Evolutionary conservation across 208 protist genomes (phyloP).

Genomic region (Crithidia sp.): DNA sequence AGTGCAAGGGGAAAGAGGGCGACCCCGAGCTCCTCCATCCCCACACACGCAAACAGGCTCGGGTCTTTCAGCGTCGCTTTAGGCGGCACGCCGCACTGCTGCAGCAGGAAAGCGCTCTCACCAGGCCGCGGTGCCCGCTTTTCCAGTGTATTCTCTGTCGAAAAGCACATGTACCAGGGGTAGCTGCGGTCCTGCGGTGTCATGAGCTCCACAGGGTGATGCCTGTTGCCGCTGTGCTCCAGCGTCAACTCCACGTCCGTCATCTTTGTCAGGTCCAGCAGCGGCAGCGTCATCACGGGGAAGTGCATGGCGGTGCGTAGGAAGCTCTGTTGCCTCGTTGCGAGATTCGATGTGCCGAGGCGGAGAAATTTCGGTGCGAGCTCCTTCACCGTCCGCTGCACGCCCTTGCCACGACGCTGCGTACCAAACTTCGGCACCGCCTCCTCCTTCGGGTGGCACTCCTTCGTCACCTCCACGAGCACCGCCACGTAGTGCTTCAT

Average conservation of each 20-base stretch:
- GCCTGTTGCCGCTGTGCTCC: not conserved
- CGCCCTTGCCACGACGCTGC: not conserved
- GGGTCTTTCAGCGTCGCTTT: not conserved
- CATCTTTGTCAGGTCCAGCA: not conserved
- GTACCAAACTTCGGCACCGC: not conserved
- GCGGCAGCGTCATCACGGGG: not conserved
- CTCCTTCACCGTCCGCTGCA: not conserved
- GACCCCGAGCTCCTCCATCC: not conserved
- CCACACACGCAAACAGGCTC: not conserved
- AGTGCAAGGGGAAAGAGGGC: not conserved
- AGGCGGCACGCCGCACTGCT: not conserved
- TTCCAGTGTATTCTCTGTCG: not conserved
- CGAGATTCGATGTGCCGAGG: not conserved
- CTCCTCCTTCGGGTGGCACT: not conserved
- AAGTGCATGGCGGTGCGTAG: not conserved
- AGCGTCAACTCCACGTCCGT: not conserved
- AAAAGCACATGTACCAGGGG: not conserved
- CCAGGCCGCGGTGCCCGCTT: not conserved
- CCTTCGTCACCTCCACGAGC: not conserved
- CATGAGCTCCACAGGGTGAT: not conserved
- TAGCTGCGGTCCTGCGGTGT: not conserved
- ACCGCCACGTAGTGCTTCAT: not conserved
- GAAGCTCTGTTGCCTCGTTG: not conserved
- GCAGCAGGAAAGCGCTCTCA: not conserved
- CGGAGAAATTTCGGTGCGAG: not conserved